Evolutionary conservation across 371 early-diverging fungal genomes (phyloP), one percentile per base, ranked within the genome.

Genomic region (Rhizopus stolonifer): DNA sequence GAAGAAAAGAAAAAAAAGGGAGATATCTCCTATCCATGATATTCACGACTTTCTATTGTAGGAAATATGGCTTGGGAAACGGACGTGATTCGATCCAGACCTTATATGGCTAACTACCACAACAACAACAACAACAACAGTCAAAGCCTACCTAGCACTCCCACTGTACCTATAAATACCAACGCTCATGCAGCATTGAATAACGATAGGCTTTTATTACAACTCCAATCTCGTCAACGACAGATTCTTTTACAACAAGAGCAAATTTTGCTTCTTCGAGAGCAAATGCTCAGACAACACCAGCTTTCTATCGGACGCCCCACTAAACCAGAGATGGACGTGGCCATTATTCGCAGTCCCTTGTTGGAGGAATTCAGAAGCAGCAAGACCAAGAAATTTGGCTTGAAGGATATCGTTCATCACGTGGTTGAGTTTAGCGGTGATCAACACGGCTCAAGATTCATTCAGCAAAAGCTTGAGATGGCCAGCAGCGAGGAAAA

Each of bases 381-480:
- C 68, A 94, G 91, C 82, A 95, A 95, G 81, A 90, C 80, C 66
- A 90, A 87, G 64, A 95, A 93, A 69, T 95, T 89, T 63, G 95
- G 94, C 65, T 80, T 98, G 42, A 79, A 84, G 72, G 99, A 98
- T 62, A 93, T 98, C 76, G 80, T 83, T 21, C 89, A 93, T 33
- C 84, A 88, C 64, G 89, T 96, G 39, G 96, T 95, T 9, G 98
- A 97, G 64, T 97, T 99, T 56, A 92, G 95, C 58, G 94, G 96
- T 43, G 99, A 99, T 74, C 99, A 99, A 69, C 99, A 99, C 58
- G 99, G 99, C 0, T 95, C 95, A 24, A 83, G 99, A 19, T 98
- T 99, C 65, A 99, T 99, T 65, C 99, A 99, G 75, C 99, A 98
- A 66, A 96, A 94, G 65, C 86, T 99, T 2, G 99, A 99, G 67